Percentiles rank a stretch among this genome's conserved stretches.
phyloP scores from a whole-genome alignment of 768 basidiomycete species.

The Collybia sordida region DNA sequence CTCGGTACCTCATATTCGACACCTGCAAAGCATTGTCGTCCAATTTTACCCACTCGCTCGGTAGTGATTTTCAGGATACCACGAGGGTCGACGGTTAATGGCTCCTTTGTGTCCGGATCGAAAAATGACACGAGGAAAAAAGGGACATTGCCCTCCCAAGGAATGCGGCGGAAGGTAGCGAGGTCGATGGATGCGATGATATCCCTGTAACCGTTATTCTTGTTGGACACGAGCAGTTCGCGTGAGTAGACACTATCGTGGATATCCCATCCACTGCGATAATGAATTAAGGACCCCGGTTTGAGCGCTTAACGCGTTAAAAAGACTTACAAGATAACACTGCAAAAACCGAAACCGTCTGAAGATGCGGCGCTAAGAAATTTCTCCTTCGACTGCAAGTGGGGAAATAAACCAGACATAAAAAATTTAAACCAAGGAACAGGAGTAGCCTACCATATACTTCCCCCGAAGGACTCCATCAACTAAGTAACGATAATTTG shows the following conservation, averaged over 20 bases:
- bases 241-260: constrained; percentile 83
- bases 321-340: constrained; percentile 77
- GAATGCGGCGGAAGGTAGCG: constrained; percentile 82
- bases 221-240: constrained; percentile 90
- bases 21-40: constrained; percentile 75
- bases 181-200: constrained; percentile 85
- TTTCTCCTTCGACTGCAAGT: constrained; percentile 79
- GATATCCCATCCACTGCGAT: constrained; percentile 82
- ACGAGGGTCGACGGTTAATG: constrained; percentile 82
- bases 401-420: constrained; percentile 7
- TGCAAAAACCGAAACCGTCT: constrained; percentile 91
- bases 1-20: constrained; percentile 84
- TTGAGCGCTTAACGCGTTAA: neutral
- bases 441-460: constrained; percentile 60
- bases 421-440: neutral
- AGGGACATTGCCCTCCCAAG: constrained; percentile 89
- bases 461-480: constrained; percentile 97
- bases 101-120: constrained; percentile 80
- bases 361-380: constrained; percentile 79
- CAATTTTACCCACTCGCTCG: constrained; percentile 44
- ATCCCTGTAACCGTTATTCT: constrained; percentile 89
- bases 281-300: neutral
- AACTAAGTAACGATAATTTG: constrained; percentile 50
- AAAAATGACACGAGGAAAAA: constrained; percentile 92
- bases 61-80: constrained; percentile 68